Conservation (phyloP, 1,139 yeast genomes). For the Yamadazyma siamensis region DNA sequence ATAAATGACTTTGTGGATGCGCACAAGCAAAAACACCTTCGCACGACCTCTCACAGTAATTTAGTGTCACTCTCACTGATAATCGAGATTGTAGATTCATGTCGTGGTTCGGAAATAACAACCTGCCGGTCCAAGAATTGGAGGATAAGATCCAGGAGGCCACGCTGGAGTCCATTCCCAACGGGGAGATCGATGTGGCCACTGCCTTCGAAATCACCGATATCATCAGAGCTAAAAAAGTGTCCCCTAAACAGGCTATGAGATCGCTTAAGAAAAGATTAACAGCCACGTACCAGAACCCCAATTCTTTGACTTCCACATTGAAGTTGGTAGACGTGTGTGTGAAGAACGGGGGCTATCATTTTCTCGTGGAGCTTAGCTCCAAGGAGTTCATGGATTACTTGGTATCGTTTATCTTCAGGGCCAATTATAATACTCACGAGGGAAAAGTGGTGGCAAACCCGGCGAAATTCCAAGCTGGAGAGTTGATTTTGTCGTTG, state of each 20-base stretch:
- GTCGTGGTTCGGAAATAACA: conserved; percentile 62
- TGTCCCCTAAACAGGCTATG: conserved; percentile 85
- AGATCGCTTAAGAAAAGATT: conserved; percentile 73
- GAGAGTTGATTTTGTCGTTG: conserved; percentile 55
- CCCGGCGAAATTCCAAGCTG: conserved; percentile 54
- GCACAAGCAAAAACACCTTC: too few relatives aligned
- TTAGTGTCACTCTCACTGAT: too few relatives aligned
- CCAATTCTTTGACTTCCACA: conserved; percentile 73
- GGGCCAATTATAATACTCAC: conserved; percentile 33
- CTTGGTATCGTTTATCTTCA: conserved; percentile 44
- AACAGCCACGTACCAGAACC: conserved; percentile 56
- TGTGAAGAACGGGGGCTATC: conserved; percentile 90
- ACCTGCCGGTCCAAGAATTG: conserved; percentile 43
- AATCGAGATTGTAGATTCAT: too few relatives aligned
- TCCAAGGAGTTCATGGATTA: conserved; percentile 86
- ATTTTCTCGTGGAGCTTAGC: conserved; percentile 75
- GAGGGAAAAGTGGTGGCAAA: conserved; percentile 24
- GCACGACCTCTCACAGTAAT: too few relatives aligned
- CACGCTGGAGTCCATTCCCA: conserved; percentile 85
- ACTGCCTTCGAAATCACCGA: conserved; percentile 87
- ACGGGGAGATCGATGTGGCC: conserved; percentile 83
- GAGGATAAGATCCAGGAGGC: conserved; percentile 72
- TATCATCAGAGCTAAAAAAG: conserved; percentile 75
- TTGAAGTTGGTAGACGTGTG: conserved; percentile 80
- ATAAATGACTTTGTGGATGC: too few relatives aligned